phyloP scores from a whole-genome alignment of 1,139 yeast genomes.

The Taphrina pruni region DNA sequence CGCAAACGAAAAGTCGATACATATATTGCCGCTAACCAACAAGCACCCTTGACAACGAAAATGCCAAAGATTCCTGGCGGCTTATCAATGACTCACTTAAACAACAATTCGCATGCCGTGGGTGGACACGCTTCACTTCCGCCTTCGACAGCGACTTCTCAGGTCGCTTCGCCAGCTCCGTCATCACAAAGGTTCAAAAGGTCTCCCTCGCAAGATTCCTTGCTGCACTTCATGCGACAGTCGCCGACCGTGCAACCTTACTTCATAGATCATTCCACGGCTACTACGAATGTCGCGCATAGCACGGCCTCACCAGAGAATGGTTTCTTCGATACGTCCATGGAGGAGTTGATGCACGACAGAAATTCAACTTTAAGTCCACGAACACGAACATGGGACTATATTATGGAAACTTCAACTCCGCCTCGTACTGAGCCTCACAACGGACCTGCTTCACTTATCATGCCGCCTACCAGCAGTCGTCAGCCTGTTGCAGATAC shows the following conservation, averaged over 20 bases:
- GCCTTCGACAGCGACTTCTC: constrained; percentile 24
- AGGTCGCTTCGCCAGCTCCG: constrained; percentile 23
- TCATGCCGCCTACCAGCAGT: constrained; percentile 11
- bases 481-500: constrained; percentile 4
- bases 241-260: background rate
- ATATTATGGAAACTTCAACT: constrained; percentile 27
- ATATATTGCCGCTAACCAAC: background rate
- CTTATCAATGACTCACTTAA: constrained; percentile 31
- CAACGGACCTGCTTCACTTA: background rate
- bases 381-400: constrained; percentile 32
- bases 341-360: constrained; percentile 29
- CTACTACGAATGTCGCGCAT: constrained; percentile 7
- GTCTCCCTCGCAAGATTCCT: constrained; percentile 31
- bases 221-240: constrained; percentile 22
- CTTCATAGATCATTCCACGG: background rate
- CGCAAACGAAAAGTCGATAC: constrained; percentile 32
- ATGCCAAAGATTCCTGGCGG: constrained; percentile 30
- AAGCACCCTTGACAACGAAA: background rate
- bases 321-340: constrained; percentile 19
- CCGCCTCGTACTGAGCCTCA: background rate
- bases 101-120: background rate
- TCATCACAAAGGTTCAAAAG: constrained; percentile 22
- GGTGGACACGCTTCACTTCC: constrained; percentile 2
- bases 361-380: constrained; percentile 20
- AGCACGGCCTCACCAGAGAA: constrained; percentile 14